Base-by-base conservation (phyloP, 805 yeast genomes). In the Kuraishia piskuri region DNA sequence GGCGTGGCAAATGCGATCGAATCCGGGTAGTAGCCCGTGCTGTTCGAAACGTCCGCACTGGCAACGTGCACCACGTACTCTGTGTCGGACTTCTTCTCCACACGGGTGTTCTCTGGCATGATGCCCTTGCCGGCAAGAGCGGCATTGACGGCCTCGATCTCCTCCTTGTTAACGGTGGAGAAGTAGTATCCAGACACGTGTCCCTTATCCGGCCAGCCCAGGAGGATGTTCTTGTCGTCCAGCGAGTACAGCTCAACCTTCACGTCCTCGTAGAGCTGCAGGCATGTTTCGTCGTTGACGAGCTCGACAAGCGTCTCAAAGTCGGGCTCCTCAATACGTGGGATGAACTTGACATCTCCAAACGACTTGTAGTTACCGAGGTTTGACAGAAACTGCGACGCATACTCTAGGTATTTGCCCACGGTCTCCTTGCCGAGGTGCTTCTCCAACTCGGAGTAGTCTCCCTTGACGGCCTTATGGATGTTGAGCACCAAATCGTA, bases 291-390 rank as follows among this genome's bases (percentile, higher is more conserved):
- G 55, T 72, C 69, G 47, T 71, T 72, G 21, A 78, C 65, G 1
- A 73, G 57, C 36, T 66, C 66, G n/a, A 78, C 74, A 26, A 87
- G 69, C 22, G 68, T 58, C 54, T 71, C 77, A 59, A 89, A 83
- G 6, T 75, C 74, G 0, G 67, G 77, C 31, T 59, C 62, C 0
- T 75, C 54, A 45, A 88, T 61, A 51, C 80, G 71, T 46, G 97
- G 97, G 57, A 90, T 76, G 63, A 90, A 90, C 68, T 90, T 90
- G 60, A 81, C 80, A 69, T 90, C 96, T 59, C 97, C 97, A 66
- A 90, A 90, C 1, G 94, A 85, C 69, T 86, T 90, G 70, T 79
- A 87, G 63, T 87, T 87, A 59, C 94, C 94, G 66, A 84, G 73
- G 67, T 87, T 87, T 44, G 84, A 73, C 56, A 87, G 71, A 62